A percentile compares a stretch with the other conserved stretches of the same genome.
Evolutionary conservation across 2,329 filamentous ascomycete species (phyloP).

Genomic region (Aspergillus spinulosporus): DNA sequence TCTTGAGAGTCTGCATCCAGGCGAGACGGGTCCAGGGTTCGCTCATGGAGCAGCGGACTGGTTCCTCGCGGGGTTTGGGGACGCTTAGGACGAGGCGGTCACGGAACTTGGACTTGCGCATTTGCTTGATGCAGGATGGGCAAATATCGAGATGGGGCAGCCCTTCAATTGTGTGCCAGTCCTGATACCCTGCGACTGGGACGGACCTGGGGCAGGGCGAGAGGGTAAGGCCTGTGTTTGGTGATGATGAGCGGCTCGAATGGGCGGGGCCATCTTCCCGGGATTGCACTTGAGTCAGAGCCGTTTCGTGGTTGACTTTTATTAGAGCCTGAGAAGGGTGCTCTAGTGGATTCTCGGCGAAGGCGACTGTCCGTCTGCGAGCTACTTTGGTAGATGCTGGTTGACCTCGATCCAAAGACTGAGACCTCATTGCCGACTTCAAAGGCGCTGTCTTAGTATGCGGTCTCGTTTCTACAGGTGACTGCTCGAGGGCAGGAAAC

Average conservation of each 20-base stretch:
- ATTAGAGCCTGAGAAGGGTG: slow-evolving; percentile 12
- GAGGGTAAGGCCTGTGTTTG: slow-evolving; percentile 42
- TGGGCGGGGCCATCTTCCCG: slow-evolving; percentile 19
- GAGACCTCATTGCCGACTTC: slow-evolving; percentile 10
- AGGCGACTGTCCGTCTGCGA: slow-evolving; percentile 24
- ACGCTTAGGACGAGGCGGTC: slow-evolving; percentile 65
- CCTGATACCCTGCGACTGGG: slow-evolving; percentile 63
- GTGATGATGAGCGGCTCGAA: slow-evolving; percentile 18
- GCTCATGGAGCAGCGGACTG: slow-evolving; percentile 76
- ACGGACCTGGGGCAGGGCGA: slow-evolving; percentile 69
- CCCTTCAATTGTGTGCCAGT: slow-evolving; percentile 77
- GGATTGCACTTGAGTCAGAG: slow-evolving; percentile 9
- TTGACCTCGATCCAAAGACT: slow-evolving; percentile 14
- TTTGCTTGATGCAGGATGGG: slow-evolving; percentile 70
- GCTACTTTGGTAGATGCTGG: slow-evolving; percentile 11
- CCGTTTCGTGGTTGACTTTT: slow-evolving; percentile 9
- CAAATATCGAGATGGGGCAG: slow-evolving; percentile 77
- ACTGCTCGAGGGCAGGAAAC: not conserved
- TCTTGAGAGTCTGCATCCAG: slow-evolving; percentile 75
- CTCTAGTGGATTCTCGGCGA: slow-evolving; percentile 18
- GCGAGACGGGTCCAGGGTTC: slow-evolving; percentile 81
- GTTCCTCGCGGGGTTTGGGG: slow-evolving; percentile 56
- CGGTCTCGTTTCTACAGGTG: not conserved
- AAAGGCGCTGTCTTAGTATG: not conserved
- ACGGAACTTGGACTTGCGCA: slow-evolving; percentile 70